These are phyloP conservation scores for Paecilomyces sp. DNA, from an alignment of 2,329 filamentous ascomycete genomes.

Conservation along the genomic window DNA sequence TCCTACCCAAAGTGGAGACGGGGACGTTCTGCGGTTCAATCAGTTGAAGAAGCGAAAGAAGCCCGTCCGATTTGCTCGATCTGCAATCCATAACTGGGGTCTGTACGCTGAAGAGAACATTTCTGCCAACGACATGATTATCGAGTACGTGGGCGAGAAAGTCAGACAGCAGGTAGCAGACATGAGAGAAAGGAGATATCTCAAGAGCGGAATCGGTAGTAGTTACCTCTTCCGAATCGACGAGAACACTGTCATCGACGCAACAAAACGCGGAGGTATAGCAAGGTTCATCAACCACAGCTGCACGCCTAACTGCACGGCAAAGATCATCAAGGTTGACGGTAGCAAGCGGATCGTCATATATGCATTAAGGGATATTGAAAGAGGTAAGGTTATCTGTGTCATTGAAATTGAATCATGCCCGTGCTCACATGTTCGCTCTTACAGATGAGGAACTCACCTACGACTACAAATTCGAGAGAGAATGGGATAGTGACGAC, in stretches of 20 bases:
- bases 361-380: constrained; percentile 92
- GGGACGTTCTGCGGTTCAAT: constrained; percentile 93
- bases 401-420: constrained; percentile 4
- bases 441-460: constrained; percentile 88
- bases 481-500: constrained; percentile 88
- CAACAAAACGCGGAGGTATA: constrained; percentile 97
- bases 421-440: constrained; percentile 4
- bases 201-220: constrained; percentile 93
- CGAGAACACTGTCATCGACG: constrained; percentile 94
- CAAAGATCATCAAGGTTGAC: constrained; percentile 98
- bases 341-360: constrained; percentile 98
- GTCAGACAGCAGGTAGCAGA: constrained; percentile 97
- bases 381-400: constrained; percentile 65
- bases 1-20: constrained; percentile 64
- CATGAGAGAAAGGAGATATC: constrained; percentile 82
- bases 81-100: constrained; percentile 98
- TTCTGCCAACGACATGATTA: constrained; percentile 97
- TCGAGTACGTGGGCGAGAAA: constrained; percentile 97
- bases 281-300: constrained; percentile 97
- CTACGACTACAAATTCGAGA: constrained; percentile 99
- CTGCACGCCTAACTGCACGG: constrained; percentile 96
- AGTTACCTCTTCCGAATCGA: constrained; percentile 98
- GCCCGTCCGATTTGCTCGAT: constrained; percentile 93
- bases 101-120: constrained; percentile 98
- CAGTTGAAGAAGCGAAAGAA: constrained; percentile 99